These are phyloP conservation scores for Aspergillus cristatus DNA, from an alignment of 495 filamentous ascomycete genomes.

Conservation along the genomic window DNA sequence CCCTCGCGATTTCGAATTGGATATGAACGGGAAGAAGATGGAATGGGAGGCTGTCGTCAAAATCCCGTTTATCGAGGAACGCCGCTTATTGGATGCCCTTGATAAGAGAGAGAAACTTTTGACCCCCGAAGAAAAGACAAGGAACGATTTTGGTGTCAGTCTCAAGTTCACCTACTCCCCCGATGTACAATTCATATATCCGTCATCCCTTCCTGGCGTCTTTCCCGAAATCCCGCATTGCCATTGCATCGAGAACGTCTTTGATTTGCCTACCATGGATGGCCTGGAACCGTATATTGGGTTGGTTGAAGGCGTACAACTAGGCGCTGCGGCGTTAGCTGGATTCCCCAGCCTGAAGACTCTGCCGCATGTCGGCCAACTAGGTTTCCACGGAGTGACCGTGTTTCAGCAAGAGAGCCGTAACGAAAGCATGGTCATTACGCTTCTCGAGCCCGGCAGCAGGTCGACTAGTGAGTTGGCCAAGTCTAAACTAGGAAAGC, in stretches of 20 bases:
- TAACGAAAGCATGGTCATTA: constrained; percentile 94
- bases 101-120: constrained; percentile 70
- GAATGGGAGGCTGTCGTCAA: constrained; percentile 99
- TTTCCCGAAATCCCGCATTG: constrained; percentile 86
- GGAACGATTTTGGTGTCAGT: constrained; percentile 86
- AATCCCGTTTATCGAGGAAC: constrained; percentile 96
- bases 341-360: constrained; percentile 87
- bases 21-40: constrained; percentile 99
- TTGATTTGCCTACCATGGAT: constrained; percentile 86
- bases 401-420: constrained; percentile 97
- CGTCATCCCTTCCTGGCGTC: constrained; percentile 76
- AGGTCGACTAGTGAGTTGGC: constrained; percentile 62
- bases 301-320: constrained; percentile 75
- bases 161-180: constrained; percentile 86
- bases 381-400: constrained; percentile 85
- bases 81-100: constrained; percentile 75
- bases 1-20: constrained; percentile 91
- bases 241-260: constrained; percentile 88
- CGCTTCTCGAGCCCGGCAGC: constrained; percentile 61
- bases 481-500: constrained; percentile 69
- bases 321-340: constrained; percentile 72
- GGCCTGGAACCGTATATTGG: constrained; percentile 80
- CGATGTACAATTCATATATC: constrained; percentile 68
- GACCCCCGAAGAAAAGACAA: constrained; percentile 60
- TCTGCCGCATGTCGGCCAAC: constrained; percentile 64